Percentiles rank a stretch among this genome's conserved stretches.
Conservation (phyloP, 2,329 filamentous ascomycete genomes). For the Thermothelomyces thermophilus region DNA sequence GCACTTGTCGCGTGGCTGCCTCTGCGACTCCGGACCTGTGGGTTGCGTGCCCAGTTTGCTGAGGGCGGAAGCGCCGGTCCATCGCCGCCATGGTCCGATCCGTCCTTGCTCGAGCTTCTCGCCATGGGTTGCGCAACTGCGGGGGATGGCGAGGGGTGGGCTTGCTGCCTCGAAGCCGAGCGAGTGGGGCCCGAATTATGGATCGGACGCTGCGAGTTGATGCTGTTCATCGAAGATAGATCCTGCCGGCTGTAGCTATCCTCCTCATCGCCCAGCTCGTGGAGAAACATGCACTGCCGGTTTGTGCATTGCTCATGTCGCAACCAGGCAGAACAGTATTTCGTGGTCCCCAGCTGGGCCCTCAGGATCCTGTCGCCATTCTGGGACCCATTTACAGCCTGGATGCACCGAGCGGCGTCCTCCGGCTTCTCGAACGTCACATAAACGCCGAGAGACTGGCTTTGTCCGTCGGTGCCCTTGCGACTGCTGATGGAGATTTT, state of each 20-base stretch:
- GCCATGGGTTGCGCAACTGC: constrained; percentile 58
- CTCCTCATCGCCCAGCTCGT: constrained; percentile 96
- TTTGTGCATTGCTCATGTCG: constrained; percentile 93
- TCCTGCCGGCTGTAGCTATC: constrained; percentile 95
- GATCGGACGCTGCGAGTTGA: constrained; percentile 68
- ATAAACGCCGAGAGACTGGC: constrained; percentile 90
- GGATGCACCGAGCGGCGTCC: constrained; percentile 84
- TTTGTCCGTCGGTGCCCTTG: constrained; percentile 67
- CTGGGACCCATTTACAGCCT: constrained; percentile 82
- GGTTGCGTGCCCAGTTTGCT: constrained; percentile 81
- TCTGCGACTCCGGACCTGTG: constrained; percentile 58
- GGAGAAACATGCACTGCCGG: constrained; percentile 94
- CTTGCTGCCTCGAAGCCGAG: constrained; percentile 47
- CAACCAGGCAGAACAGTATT: constrained; percentile 96
- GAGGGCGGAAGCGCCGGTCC: constrained; percentile 87
- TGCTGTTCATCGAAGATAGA: constrained; percentile 87
- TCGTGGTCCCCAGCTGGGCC: constrained; percentile 80
- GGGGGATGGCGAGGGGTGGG: constrained; percentile 34
- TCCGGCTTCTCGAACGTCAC: constrained; percentile 94
- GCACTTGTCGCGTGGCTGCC: constrained; percentile 77
- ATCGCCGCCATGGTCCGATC: constrained; percentile 66
- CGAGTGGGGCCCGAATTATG: constrained; percentile 47
- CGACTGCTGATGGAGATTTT: constrained; percentile 98
- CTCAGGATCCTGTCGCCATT: constrained; percentile 83
- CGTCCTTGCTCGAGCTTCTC: constrained; percentile 72